A percentile compares a stretch with the other conserved stretches of the same genome.
phyloP scores from a whole-genome alignment of 176 grass and related monocot species.

The Carex myosuroides region DNA sequence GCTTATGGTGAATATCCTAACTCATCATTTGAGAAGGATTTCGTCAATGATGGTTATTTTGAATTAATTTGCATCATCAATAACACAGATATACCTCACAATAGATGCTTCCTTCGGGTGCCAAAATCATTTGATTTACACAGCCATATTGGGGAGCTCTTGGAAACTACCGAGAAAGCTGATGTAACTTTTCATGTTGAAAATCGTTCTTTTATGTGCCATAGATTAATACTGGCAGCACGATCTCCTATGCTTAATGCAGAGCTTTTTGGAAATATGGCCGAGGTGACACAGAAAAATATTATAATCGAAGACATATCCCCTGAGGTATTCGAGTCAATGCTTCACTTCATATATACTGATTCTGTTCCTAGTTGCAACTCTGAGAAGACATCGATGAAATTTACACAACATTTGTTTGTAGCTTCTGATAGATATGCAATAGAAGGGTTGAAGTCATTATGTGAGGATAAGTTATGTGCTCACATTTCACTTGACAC shows the following conservation, averaged over 20 bases:
- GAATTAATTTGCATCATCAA: not conserved
- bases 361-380: not conserved
- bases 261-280: not conserved
- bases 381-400: not conserved
- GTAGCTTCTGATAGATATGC: not conserved
- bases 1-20: not conserved
- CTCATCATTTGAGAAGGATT: not conserved
- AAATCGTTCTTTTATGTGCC: not conserved
- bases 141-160: not conserved
- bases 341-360: not conserved
- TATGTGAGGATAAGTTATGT: not conserved
- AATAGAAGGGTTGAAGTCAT: not conserved
- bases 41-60: not conserved
- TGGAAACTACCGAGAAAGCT: not conserved
- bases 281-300: not conserved
- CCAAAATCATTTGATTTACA: not conserved
- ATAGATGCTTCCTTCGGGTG: not conserved
- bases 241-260: slow-evolving; percentile 7
- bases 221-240: not conserved
- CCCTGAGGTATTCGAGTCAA: not conserved
- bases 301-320: not conserved
- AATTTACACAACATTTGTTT: not conserved
- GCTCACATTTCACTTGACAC: not conserved
- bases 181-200: not conserved
- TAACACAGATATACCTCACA: not conserved